Conservation (phyloP, 2,329 filamentous ascomycete genomes). For the Colletotrichum zoysiae region DNA sequence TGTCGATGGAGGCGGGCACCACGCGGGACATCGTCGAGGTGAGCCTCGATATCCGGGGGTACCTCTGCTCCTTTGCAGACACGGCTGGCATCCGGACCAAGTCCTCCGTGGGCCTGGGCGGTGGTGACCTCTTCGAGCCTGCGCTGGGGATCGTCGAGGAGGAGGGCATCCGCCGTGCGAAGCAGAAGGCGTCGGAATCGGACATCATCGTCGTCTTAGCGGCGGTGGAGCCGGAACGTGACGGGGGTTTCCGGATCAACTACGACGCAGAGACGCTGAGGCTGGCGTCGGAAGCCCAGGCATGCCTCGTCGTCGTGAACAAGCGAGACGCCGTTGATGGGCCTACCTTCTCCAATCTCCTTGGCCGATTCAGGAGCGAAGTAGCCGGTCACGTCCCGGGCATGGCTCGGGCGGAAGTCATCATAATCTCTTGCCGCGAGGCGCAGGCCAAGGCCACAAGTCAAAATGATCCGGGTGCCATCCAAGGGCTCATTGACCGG, state of each 20-base stretch:
- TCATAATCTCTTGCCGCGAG: constrained; percentile 80
- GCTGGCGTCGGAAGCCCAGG: constrained; percentile 62
- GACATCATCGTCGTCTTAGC: constrained; percentile 88
- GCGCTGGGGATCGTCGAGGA: constrained; percentile 81
- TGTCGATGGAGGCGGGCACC: constrained; percentile 91
- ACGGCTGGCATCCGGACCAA: constrained; percentile 85
- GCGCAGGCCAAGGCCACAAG: constrained; percentile 53
- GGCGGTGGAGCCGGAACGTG: constrained; percentile 70
- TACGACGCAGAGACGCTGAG: constrained; percentile 68
- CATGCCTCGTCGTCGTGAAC: constrained; percentile 70
- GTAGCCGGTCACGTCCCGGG: constrained; percentile 57
- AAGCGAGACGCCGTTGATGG: constrained; percentile 67
- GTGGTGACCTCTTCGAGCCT: constrained; percentile 42
- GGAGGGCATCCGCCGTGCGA: constrained; percentile 91
- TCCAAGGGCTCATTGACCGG: constrained; percentile 75
- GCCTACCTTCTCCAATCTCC: constrained; percentile 52
- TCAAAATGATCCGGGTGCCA: constrained; percentile 68
- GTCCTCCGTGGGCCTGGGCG: constrained; percentile 37
- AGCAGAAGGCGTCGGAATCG: constrained; percentile 82
- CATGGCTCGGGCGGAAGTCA: constrained; percentile 56
- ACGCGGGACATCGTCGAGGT: constrained; percentile 95
- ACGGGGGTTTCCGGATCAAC: constrained; percentile 57
- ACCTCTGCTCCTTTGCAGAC: constrained; percentile 93
- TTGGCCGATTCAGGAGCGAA: constrained; percentile 54
- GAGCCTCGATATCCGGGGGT: constrained; percentile 88